A percentile compares a stretch with the other conserved stretches of the same genome.
These are phyloP conservation scores for Amoebophrya sp. DNA, from an alignment of 169 alveolate species.

Conservation along the genomic window DNA sequence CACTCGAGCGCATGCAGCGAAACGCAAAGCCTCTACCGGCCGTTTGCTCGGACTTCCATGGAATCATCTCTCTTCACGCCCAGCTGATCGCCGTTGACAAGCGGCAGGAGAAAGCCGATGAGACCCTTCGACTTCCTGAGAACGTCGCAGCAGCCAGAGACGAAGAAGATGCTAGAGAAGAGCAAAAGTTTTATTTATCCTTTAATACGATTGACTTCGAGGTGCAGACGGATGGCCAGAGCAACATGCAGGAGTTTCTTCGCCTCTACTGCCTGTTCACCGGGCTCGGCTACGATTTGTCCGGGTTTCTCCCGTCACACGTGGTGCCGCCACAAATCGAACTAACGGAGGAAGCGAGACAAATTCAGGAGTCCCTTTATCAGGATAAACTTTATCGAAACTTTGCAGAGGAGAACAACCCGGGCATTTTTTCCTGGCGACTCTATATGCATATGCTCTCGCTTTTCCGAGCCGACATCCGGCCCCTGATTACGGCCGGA, in stretches of 20 bases:
- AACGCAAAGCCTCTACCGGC: neutral
- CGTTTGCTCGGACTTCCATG: neutral
- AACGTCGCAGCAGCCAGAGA: neutral
- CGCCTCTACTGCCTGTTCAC: neutral
- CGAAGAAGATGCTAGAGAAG: neutral
- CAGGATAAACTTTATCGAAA: too few relatives aligned
- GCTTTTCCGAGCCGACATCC: neutral
- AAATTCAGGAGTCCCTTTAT: too few relatives aligned
- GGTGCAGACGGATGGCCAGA: neutral
- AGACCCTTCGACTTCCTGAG: neutral
- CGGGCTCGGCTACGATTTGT: neutral
- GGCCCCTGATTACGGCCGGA: neutral
- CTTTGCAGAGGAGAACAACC: neutral
- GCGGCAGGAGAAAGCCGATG: neutral
- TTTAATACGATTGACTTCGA: neutral
- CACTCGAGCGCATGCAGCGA: neutral
- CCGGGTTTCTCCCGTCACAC: neutral
- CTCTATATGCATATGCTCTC: neutral
- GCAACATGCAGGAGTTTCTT: neutral
- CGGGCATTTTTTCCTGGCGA: neutral
- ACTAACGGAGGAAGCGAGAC: too few relatives aligned
- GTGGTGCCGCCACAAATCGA: too few relatives aligned
- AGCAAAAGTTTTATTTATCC: neutral
- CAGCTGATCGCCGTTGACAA: neutral
- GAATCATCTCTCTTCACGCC: neutral